A percentile compares a stretch with the other conserved stretches of the same genome.
These are phyloP conservation scores for Ensete glaucum DNA, from an alignment of 176 grass and related monocot species.

Conservation along the genomic window DNA sequence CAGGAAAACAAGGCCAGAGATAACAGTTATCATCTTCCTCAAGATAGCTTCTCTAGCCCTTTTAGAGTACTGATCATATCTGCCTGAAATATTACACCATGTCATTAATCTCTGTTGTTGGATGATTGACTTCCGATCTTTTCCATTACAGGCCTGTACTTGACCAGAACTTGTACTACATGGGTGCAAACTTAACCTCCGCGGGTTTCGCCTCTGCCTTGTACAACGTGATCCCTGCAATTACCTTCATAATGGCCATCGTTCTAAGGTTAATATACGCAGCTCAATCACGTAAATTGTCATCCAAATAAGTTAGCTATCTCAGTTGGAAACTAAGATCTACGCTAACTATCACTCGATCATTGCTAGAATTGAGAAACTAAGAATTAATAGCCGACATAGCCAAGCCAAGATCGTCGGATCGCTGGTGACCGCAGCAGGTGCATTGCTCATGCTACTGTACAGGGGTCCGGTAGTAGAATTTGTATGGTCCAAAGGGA, in stretches of 20 bases:
- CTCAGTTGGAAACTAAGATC: background rate
- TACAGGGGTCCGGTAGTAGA: constrained; percentile 65
- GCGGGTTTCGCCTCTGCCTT: constrained; percentile 14
- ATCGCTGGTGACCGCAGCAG: constrained; percentile 45
- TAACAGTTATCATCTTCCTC: background rate
- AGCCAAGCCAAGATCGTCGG: constrained; percentile 86
- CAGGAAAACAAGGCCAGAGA: constrained; percentile 16
- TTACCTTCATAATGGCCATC: constrained; percentile 15
- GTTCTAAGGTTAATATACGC: background rate
- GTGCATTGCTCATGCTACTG: constrained; percentile 79
- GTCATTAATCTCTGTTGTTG: background rate
- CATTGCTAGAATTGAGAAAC: constrained; percentile 44
- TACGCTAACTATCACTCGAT: no score
- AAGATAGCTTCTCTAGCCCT: constrained; percentile 8
- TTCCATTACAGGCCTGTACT: constrained; percentile 6
- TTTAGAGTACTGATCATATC: constrained; percentile 5
- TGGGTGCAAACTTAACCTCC: constrained; percentile 9
- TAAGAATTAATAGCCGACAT: constrained; percentile 47
- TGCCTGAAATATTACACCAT: background rate
- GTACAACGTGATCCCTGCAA: constrained; percentile 12
- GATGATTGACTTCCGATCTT: background rate
- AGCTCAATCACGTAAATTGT: background rate
- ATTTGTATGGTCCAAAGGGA: constrained; percentile 59
- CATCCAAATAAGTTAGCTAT: background rate
- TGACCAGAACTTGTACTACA: constrained; percentile 20